These are phyloP conservation scores for Dovyalis caffra DNA, from an alignment of 345 rosid species.

Conservation along the genomic window DNA sequence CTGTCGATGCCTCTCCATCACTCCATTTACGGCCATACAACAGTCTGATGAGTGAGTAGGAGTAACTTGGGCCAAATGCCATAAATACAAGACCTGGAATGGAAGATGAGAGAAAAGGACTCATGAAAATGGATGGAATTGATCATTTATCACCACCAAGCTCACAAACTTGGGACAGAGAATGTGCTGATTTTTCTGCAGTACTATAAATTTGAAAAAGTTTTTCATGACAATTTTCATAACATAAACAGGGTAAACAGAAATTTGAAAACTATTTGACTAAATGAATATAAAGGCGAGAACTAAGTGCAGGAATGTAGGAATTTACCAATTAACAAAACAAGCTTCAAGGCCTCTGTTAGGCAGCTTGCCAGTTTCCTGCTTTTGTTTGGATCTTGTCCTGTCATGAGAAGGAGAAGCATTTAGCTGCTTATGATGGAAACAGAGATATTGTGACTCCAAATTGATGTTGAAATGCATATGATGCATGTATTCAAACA, in stretches of 20 bases:
- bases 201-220: neutral
- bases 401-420: conserved; percentile 37
- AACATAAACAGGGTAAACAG: neutral
- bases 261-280: conserved; percentile 3
- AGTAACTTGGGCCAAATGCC: conserved; percentile 97
- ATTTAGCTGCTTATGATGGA: conserved; percentile 4
- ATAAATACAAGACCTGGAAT: conserved; percentile 69
- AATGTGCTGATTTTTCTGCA: neutral
- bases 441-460: neutral
- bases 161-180: neutral
- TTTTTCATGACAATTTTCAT: neutral
- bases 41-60: conserved; percentile 85
- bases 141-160: neutral
- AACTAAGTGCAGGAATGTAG: neutral
- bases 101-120: conserved; percentile 18
- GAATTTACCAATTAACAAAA: conserved; percentile 63
- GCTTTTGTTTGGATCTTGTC: conserved; percentile 45
- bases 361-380: conserved; percentile 61
- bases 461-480: neutral
- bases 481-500: neutral
- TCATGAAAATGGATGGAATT: neutral
- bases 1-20: conserved; percentile 86
- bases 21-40: conserved; percentile 94
- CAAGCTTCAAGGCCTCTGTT: conserved; percentile 83
- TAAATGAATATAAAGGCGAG: neutral